A percentile compares a stretch with the other conserved stretches of the same genome.
Evolutionary conservation across 768 basidiomycete species (phyloP).

Genomic region (Kwoniella europaea): DNA sequence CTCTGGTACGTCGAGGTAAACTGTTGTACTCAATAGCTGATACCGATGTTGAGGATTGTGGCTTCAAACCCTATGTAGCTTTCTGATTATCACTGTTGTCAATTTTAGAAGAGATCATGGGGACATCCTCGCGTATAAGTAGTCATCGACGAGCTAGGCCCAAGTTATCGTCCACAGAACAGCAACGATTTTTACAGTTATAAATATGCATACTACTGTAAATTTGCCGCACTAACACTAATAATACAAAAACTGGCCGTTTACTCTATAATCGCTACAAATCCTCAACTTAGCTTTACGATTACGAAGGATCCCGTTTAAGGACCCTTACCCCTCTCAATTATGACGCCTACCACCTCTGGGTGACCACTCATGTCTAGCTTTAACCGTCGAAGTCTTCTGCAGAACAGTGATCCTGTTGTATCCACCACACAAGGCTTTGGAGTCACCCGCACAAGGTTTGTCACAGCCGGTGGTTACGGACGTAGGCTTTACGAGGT

Average conservation of each 20-base stretch:
- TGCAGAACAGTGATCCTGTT: conserved; percentile 5
- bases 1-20: conserved; percentile 17
- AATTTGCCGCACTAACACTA: conserved; percentile 7
- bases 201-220: no score
- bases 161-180: no score
- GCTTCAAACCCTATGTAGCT: not conserved
- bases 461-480: conserved; percentile 1
- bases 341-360: conserved; percentile 4
- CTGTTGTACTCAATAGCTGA: no score
- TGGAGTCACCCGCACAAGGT: conserved; percentile 15
- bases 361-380: not conserved
- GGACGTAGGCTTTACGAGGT: not conserved
- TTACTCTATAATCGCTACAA: conserved; percentile 5
- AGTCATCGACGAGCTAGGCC: no score
- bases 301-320: no score
- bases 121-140: no score
- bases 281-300: not conserved
- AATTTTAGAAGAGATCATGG: no score
- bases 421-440: conserved; percentile 17
- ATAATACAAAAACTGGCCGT: not conserved
- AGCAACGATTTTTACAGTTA: no score
- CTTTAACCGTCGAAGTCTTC: conserved; percentile 2
- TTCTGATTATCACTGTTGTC: not conserved
- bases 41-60: not conserved
- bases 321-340: not conserved